Evolutionary conservation across 2,329 filamentous ascomycete genomes (phyloP), one percentile per base, ranked within the genome.

Genomic region (Penicillium thymicola): DNA sequence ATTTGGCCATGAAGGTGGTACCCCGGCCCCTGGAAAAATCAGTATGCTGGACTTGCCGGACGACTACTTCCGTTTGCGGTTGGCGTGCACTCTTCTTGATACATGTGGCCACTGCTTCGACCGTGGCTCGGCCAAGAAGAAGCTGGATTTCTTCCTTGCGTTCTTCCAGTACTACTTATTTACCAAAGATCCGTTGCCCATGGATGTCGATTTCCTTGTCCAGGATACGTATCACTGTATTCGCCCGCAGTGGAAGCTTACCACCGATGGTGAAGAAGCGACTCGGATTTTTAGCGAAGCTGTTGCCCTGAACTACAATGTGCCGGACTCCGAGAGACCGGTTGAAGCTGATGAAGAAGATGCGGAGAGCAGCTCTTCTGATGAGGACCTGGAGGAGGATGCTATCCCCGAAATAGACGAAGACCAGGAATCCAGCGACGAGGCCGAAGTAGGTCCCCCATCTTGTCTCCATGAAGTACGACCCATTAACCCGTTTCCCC

Each of bases 81-180:
- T 99, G 36, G 87, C 95, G 30, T 89, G 92, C 62, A 95, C 89
- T 14, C 81, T 99, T 47, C 82, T 99, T 5, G 95, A 99, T 75
- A 97, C 92, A 0, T 97, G 93, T 64, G 94, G 95, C 53, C 88
- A 95, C 73, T 99, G 93, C 77, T 99, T 97, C 67, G 94, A 94
- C 73, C 89, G 93, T 66, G 94, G 95, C 8, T 86, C 89, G 42
- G 90, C 92, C 2, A 95, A 92, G 73, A 97, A 97, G 80, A 99
- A 97, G 76, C 83, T 99, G 10, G 94, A 99, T 69, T 97, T 96
- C 73, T 99, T 97, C 75, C 80, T 99, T 59, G 93, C 89, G 0
- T 97, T 97, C 75, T 91, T 99, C 67, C 62, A 90, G 83, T 97
- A 97, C 74, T 99, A 99, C 75, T 88, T 97, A 64, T 87, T 89